Base-by-base conservation (phyloP, 192 early-diverging fungal genomes). In the Radiomyces spectabilis region DNA sequence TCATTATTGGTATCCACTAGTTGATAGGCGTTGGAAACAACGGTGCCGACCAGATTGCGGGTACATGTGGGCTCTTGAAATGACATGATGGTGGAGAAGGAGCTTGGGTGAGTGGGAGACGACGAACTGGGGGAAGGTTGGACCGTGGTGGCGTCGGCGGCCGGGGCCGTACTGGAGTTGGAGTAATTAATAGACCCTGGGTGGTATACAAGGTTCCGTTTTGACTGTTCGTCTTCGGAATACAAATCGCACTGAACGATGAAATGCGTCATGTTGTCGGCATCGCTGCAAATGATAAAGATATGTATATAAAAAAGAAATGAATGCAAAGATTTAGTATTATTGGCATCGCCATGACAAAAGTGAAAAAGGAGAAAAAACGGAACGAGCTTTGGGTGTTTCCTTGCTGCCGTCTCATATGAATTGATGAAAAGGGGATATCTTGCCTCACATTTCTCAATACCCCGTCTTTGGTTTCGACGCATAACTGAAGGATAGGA, bases 41-140 rank as follows among this genome's bases (percentile, higher is more conserved):
- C 80, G 13, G 76, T 76, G 26, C 85, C 83, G 19, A 82, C 77
- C 37, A 88, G 53, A 39, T 83, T 83, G 1, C 82, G 74, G 1
- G 53, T 75, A 1, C 57, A 43, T 15, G 61, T 51, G n/a, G 55
- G 57, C 1, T 53, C 51, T 13, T 30, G 41, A 2, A 55, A 24
- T 9, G 43, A 33, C 25, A 55, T 41, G 4, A 31, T 42, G n/a
- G 44, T 27, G 15, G 26, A 25, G 1, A n/a, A n/a, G n/a, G n/a
- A n/a, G n/a, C n/a, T n/a, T n/a, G n/a, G n/a, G n/a, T n/a, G n/a
- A n/a, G n/a, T n/a, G n/a, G n/a, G n/a, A n/a, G n/a, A n/a, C n/a
- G n/a, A n/a, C n/a, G n/a, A n/a, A n/a, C n/a, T 41, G 1, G 5
- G 24, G 15, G 37, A 21, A 13, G 32, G 29, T 34, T 42, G 12